Percentiles rank a stretch among this genome's conserved stretches.
Conservation (phyloP, 192 early-diverging fungal species). For the Linnemannia hyalina region DNA sequence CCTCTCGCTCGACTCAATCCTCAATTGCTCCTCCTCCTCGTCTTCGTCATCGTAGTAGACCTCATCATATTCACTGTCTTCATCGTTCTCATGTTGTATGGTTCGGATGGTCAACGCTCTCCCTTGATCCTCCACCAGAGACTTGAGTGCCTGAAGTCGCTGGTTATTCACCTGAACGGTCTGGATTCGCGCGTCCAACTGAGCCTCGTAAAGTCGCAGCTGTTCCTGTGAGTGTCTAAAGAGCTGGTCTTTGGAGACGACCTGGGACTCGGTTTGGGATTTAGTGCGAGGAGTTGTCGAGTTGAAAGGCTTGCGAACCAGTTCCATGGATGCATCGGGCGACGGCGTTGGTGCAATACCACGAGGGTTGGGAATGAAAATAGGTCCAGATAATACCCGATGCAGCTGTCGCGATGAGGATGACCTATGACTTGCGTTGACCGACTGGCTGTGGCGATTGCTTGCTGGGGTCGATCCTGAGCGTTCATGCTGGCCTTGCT, state of each 20-base stretch:
- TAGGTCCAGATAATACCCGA: constrained; percentile 19
- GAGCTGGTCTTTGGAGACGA: not conserved
- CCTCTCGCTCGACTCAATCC: not conserved
- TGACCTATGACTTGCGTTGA: not conserved
- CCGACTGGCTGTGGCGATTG: not conserved
- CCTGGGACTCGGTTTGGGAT: not conserved
- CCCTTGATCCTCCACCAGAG: constrained; percentile 11
- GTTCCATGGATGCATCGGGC: constrained; percentile 35
- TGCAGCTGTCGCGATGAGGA: constrained; percentile 12
- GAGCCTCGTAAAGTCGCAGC: constrained; percentile 21
- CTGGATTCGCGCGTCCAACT: constrained; percentile 32
- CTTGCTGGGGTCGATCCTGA: not conserved
- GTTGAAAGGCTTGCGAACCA: not conserved
- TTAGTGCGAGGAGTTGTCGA: not conserved
- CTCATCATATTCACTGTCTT: not conserved
- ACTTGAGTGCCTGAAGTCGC: constrained; percentile 27
- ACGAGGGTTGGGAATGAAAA: constrained; percentile 45
- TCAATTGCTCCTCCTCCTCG: constrained; percentile 11
- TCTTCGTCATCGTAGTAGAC: constrained; percentile 7
- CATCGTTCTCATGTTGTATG: not conserved
- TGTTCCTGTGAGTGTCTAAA: not conserved
- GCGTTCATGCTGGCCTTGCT: not conserved
- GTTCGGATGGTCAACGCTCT: constrained; percentile 3
- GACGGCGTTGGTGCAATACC: constrained; percentile 42
- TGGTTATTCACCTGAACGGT: constrained; percentile 24